phyloP scores from a whole-genome alignment of 2,329 filamentous ascomycete genomes.

The Nemania sp. region DNA sequence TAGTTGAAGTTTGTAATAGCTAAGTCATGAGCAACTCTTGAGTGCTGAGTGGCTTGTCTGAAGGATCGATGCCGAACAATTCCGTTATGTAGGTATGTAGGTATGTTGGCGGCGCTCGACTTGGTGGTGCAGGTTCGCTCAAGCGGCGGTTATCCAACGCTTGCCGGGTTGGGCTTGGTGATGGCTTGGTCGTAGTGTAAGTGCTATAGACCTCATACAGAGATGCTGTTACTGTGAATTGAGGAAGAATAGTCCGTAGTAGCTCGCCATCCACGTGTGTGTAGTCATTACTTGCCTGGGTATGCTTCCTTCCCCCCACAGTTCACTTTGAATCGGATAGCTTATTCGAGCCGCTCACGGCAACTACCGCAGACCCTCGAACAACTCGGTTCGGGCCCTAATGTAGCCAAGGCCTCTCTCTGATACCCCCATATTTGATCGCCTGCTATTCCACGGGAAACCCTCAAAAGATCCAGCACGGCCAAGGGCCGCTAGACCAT shows the following conservation, averaged over 20 bases:
- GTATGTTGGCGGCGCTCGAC: constrained; percentile 7
- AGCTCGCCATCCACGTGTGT: no score
- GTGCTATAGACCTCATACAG: no score
- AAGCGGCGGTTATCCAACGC: constrained; percentile 1
- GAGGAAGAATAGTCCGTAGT: no score
- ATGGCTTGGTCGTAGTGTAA: constrained; percentile 10
- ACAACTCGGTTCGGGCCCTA: no score
- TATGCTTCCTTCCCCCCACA: not conserved
- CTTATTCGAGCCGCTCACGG: not conserved
- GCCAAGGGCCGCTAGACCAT: no score
- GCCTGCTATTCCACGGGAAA: no score
- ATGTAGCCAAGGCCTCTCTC: no score
- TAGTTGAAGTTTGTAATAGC: constrained; percentile 10
- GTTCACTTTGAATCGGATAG: constrained; percentile 1
- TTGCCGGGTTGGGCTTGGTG: constrained; percentile 1
- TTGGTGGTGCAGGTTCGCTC: not conserved
- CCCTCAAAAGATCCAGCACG: no score
- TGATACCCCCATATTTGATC: no score
- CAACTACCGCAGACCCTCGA: not conserved
- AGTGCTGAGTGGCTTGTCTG: not conserved
- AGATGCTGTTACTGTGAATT: no score
- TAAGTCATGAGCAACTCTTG: constrained; percentile 13
- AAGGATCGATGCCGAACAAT: constrained; percentile 1
- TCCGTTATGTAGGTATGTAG: not conserved
- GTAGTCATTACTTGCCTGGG: not conserved